These are phyloP conservation scores for Ilyonectria destructans DNA, from an alignment of 2,329 filamentous ascomycete species.

Conservation along the genomic window DNA sequence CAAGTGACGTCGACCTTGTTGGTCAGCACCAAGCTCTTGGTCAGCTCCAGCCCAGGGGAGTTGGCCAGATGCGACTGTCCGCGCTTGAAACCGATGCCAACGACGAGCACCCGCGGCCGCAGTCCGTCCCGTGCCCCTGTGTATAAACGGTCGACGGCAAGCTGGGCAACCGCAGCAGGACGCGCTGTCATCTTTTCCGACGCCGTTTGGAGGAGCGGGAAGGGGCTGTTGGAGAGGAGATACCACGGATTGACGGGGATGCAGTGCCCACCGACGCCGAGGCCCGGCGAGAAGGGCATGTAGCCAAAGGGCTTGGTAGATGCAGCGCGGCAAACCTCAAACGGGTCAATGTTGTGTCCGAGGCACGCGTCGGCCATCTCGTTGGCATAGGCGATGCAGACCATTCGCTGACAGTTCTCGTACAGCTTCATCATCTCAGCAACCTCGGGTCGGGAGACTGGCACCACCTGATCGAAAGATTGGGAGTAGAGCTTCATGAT, in stretches of 20 bases:
- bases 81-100: constrained; percentile 67
- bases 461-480: constrained; percentile 65
- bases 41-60: constrained; percentile 63
- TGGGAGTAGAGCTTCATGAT: constrained; percentile 63
- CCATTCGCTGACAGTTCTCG: constrained; percentile 72
- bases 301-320: constrained; percentile 70
- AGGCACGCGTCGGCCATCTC: constrained; percentile 71
- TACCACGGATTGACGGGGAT: constrained; percentile 72
- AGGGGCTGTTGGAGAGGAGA: constrained; percentile 63
- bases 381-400: constrained; percentile 70
- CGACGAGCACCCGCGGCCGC: constrained; percentile 58
- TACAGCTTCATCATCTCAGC: constrained; percentile 74
- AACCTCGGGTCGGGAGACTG: constrained; percentile 68
- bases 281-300: constrained; percentile 62
- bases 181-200: constrained; percentile 62
- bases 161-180: constrained; percentile 58
- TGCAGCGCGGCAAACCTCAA: constrained; percentile 66
- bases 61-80: constrained; percentile 65
- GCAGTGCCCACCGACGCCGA: constrained; percentile 71
- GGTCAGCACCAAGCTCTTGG: constrained; percentile 55
- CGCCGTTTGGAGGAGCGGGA: constrained; percentile 64
- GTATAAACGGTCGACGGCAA: constrained; percentile 53
- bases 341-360: constrained; percentile 63
- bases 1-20: constrained; percentile 60
- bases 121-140: constrained; percentile 11